A percentile compares a stretch with the other conserved stretches of the same genome.
Evolutionary conservation across 2,329 filamentous ascomycete genomes (phyloP).

Genomic region (Lachnellula willkommii): DNA sequence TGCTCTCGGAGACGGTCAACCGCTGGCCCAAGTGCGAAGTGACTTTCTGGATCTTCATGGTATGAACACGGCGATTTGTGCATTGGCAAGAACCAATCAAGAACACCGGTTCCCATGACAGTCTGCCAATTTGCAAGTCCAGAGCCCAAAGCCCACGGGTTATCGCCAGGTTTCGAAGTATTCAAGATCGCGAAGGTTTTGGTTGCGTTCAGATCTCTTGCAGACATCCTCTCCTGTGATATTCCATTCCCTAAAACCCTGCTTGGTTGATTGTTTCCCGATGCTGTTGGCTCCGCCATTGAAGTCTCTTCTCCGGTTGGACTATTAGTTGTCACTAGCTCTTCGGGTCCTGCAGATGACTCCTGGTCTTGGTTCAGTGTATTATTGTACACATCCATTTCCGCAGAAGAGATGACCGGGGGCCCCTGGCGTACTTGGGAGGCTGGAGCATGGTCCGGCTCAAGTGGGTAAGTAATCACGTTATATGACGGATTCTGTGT

Average conservation of each 20-base stretch:
- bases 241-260: neutral
- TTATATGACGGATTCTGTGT: conserved; percentile 40
- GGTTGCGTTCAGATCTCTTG: conserved; percentile 36
- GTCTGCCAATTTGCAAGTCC: conserved; percentile 64
- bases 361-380: neutral
- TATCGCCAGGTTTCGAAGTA: conserved; percentile 63
- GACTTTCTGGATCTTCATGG: conserved; percentile 59
- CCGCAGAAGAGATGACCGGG: neutral
- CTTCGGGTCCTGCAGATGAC: neutral
- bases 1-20: conserved; percentile 48
- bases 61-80: conserved; percentile 67
- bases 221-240: conserved; percentile 1
- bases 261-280: neutral
- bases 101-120: conserved; percentile 66
- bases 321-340: neutral
- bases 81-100: conserved; percentile 80
- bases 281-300: neutral
- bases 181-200: conserved; percentile 75
- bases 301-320: neutral
- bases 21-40: conserved; percentile 62
- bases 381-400: neutral
- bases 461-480: conserved; percentile 56
- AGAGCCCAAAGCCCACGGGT: conserved; percentile 75
- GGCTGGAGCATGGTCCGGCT: conserved; percentile 10
- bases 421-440: neutral